Base-by-base conservation (phyloP, 768 basidiomycete genomes). In the Podaxis rugospora region DNA sequence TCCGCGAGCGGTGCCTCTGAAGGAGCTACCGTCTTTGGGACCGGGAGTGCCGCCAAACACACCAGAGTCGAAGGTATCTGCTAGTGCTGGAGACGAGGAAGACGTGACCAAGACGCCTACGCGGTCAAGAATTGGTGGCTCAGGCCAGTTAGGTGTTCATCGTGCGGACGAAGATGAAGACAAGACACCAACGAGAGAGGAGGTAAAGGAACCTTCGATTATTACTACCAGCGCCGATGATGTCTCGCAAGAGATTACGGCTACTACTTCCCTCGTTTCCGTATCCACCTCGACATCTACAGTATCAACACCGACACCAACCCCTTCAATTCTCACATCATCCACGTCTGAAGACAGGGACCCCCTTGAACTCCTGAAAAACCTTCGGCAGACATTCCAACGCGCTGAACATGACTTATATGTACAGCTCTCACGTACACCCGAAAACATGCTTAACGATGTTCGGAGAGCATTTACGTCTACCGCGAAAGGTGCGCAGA, bases 391-490 rank as follows among this genome's bases (percentile, higher is more conserved):
- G 57, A 76, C 80, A 1, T 86, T 89, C 68, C 84, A 87, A 56
- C 70, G 77, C 0, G 77, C 78, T 0, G 88, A 90, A 68, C 86
- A 87, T 59, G 71, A 73, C 3, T 71, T 90, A 5, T 89, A 89
- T 67, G 64, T 68, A 0, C 81, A 86, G 64, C 75, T 90, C 1
- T 72, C 76, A 1, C 72, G 73, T 18, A 84, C 84, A 0, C 75
- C 81, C 0, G 67, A 70, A 5, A 64, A 69, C 1, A 70, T 70
- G n/a, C 67, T 90, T 61, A 90, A 90, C 65, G 83, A 89, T 61
- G 83, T 86, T 1, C 77, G 88, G 5, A 69, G 86, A 42, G 72
- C 81, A 13, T 91, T 90, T 66, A 57, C 80, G 9, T 75, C 77
- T 1, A 75, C 80, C 0, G 84, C 82, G 0, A 72, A 74, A 25